Conservation (phyloP, 2,329 filamentous ascomycete genomes). For the Penicillium sp. region DNA sequence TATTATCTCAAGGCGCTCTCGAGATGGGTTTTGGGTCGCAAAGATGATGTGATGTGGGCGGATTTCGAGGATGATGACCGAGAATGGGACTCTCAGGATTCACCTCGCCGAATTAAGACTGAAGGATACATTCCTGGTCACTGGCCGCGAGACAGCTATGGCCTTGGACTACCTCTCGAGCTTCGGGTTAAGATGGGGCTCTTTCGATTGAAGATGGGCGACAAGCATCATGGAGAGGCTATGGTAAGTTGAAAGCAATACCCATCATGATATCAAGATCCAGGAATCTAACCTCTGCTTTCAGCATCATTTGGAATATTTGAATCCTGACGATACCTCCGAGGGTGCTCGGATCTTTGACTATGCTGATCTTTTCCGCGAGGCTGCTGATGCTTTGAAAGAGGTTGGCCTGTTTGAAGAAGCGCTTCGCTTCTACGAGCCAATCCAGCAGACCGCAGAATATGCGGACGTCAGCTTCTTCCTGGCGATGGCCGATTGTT, state of each 20-base stretch:
- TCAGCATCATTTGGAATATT: constrained; percentile 67
- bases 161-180: constrained; percentile 73
- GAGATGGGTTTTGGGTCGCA: constrained; percentile 79
- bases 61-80: constrained; percentile 70
- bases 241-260: constrained; percentile 55
- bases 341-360: constrained; percentile 59
- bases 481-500: constrained; percentile 60
- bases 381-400: constrained; percentile 63
- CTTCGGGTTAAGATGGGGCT: constrained; percentile 81
- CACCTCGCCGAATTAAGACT: constrained; percentile 64
- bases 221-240: constrained; percentile 67
- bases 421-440: constrained; percentile 61
- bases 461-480: constrained; percentile 53
- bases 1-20: constrained; percentile 69
- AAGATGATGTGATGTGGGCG: constrained; percentile 77
- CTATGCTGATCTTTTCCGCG: constrained; percentile 77
- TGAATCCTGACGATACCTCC: constrained; percentile 64
- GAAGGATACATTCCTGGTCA: constrained; percentile 60
- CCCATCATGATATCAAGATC: not conserved
- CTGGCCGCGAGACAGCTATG: constrained; percentile 64
- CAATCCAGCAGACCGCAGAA: constrained; percentile 50
- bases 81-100: constrained; percentile 80
- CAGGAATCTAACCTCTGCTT: constrained; percentile 10
- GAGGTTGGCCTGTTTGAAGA: constrained; percentile 54
- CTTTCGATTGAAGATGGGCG: constrained; percentile 72